Base-by-base conservation (phyloP, 495 filamentous ascomycete genomes). In the Hyphodiscus hymeniophilus region DNA sequence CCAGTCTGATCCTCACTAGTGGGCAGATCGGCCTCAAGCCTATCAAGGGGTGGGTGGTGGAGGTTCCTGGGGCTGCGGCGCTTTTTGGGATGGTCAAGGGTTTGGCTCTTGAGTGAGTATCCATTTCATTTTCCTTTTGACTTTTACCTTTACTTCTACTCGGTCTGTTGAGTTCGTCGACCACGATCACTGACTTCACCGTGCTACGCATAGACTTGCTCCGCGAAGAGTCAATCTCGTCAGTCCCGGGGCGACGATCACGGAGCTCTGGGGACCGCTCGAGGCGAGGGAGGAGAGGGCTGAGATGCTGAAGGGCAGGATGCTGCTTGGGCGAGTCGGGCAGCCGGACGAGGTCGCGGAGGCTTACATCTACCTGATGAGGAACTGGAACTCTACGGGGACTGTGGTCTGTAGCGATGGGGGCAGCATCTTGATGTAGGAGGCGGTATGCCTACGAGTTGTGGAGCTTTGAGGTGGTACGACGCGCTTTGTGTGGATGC, bases 291-390 rank as follows among this genome's bases (percentile, higher is more conserved):
- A 10, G 0, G 5, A 23, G 17, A 45, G 13, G 33, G 47, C 54
- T 40, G 62, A 69, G 36, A 50, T 40, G 12, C 47, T 64, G n/a
- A 46, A 64, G n/a, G 56, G 61, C 33, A 50, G 50, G 40, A 58
- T 50, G 39, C 55, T 74, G 32, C 72, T 70, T 5, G 70, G 70
- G 10, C 60, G 60, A 51, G 50, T 74, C 24, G 82, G 67, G 0
- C 48, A 44, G 48, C 64, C 73, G 11, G 73, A 74, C 58, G 79
- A 84, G 62, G 67, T 77, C 2, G 81, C 72, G 0, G 78, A 85
- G 68, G 71, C 74, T 23, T 85, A 83, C 63, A 26, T 81, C 31
- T 83, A 74, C 59, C 60, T 73, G 3, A 75, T 85, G 76, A 75
- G 71, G 59, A 76, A 84, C 61, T 51, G 52, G 30, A 70, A 70